Evolutionary conservation across 2,329 filamentous ascomycete genomes (phyloP), one percentile per base, ranked within the genome.

Genomic region (Monilinia vaccinii-corymbosi): DNA sequence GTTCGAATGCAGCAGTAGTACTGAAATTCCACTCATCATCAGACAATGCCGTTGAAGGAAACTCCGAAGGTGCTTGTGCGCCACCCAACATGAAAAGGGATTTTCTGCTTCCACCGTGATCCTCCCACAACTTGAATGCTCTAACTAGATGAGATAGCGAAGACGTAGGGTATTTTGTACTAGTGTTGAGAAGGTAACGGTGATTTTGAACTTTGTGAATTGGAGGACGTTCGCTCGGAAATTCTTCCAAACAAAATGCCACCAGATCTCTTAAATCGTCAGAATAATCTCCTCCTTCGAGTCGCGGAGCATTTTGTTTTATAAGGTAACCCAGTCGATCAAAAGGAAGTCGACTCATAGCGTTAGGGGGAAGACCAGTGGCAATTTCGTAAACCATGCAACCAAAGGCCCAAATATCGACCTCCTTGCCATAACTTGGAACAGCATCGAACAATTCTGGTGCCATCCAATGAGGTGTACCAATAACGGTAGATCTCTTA

Each of bases 401-500:
- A 1, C 89, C 90, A 70, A 90, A 91, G 2, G 89, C 88, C 89
- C 90, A 94, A 55, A 92, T 91, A 67, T 94, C 89, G 47, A 88
- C 84, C 68, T 87, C 85, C 16, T 84, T 86, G 61, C 86, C 86
- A 70, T 88, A 88, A 6, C 84, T 83, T 11, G 81, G 78, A 4
- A 81, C 77, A 42, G 81, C 78, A 60, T 86, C 82, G 66, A 88
- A 86, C 14, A 93, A 78, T 68, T 94, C 90, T 0, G 87, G 88
- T 0, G 90, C 88, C 89, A 94, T 92, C 87, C 89, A 94, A 72
- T 92, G 85, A 3, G 87, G 86, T 0, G 90, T 94, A 25, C 89
- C 89, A 60, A 93, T 88, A 52, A 93, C 86, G 0, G 89, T 93
- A 4, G 86, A 86, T 57, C 89, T 79, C 74, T 94, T 94, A 67